phyloP scores from a whole-genome alignment of 306 rosid species.

The Crotalaria pallida region DNA sequence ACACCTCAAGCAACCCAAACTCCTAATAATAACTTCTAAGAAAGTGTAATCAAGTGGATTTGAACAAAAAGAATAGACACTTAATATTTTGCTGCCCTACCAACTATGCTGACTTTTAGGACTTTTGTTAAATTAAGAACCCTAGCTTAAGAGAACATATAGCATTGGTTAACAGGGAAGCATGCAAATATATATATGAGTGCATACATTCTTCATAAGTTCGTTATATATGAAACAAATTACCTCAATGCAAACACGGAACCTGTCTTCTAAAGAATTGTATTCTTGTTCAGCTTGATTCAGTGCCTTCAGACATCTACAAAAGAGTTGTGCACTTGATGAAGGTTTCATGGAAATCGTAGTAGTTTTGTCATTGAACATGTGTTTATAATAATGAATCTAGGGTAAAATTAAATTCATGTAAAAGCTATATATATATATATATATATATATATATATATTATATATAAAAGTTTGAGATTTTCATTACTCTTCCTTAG shows the following conservation, averaged over 20 bases:
- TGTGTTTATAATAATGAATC: background rate
- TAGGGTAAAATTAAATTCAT: background rate
- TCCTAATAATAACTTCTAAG: too few relatives aligned
- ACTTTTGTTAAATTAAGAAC: too few relatives aligned
- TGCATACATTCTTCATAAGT: too few relatives aligned
- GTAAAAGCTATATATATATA: too few relatives aligned
- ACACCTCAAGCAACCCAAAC: background rate
- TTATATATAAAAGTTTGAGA: background rate
- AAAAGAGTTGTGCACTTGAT: background rate
- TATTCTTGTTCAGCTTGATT: constrained; percentile 5
- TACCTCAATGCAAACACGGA: constrained; percentile 24
- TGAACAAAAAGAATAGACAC: too few relatives aligned
- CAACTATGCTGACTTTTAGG: too few relatives aligned
- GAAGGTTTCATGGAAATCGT: background rate
- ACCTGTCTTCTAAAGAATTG: background rate
- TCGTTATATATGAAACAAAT: background rate
- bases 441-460: too few relatives aligned
- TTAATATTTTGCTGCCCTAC: too few relatives aligned
- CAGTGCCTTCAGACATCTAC: constrained; percentile 20
- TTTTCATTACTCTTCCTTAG: constrained; percentile 20
- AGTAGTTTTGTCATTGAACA: background rate
- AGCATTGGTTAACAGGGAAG: too few relatives aligned
- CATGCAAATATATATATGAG: too few relatives aligned
- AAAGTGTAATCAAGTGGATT: too few relatives aligned
- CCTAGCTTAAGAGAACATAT: too few relatives aligned